Evolutionary conservation across 257 asterid genomes (phyloP).

Genomic region (Solanum arcanum): DNA sequence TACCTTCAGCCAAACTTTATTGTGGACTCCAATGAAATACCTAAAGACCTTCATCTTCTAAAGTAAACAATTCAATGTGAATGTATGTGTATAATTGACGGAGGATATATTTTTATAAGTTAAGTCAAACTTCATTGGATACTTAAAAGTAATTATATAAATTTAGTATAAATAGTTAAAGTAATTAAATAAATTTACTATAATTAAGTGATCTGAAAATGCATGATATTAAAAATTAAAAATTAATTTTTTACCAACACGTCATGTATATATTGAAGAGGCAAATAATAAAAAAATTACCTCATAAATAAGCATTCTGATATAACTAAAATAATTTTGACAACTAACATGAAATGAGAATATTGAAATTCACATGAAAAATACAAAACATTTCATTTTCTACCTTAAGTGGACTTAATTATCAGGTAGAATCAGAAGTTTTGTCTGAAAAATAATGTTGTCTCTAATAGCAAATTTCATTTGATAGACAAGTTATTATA

Average conservation of each 20-base stretch:
- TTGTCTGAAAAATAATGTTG: background rate
- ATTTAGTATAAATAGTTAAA: background rate
- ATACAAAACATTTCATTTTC: background rate
- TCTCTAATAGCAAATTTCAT: background rate
- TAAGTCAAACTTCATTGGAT: background rate
- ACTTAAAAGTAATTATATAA: background rate
- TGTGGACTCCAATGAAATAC: background rate
- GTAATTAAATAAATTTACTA: background rate
- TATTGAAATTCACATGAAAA: background rate
- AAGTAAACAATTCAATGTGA: background rate
- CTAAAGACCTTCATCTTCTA: background rate
- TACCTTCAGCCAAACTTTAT: background rate
- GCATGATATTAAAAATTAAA: background rate
- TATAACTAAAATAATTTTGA: background rate
- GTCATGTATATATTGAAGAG: background rate
- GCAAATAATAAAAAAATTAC: background rate
- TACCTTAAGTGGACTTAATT: background rate
- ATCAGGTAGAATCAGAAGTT: background rate
- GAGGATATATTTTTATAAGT: background rate
- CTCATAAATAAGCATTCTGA: background rate
- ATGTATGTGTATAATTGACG: too few relatives aligned
- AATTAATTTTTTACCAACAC: too few relatives aligned
- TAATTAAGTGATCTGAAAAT: background rate
- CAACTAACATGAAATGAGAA: background rate
- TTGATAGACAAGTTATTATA: background rate